Evolutionary conservation across 495 filamentous ascomycete genomes (phyloP), one percentile per base, ranked within the genome.

Genomic region (Aspergillus sparsus): DNA sequence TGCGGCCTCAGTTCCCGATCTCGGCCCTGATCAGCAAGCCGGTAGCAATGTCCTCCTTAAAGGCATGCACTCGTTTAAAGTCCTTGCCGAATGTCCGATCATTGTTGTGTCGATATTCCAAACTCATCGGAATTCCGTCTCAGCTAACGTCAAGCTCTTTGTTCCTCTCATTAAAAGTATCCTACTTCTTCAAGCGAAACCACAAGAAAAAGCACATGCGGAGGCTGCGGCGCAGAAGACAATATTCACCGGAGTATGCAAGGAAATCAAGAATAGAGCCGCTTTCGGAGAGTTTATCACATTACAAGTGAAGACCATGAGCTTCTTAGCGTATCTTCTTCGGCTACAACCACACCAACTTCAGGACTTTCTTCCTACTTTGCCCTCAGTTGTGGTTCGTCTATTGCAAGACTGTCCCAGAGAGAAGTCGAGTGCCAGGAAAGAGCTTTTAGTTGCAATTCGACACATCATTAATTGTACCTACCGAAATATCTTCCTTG

Each of bases 381-480:
- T 99, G 11, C 95, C 95, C 3, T 88, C 89, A 33, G 94, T 98
- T 36, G 91, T 97, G 0, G 92, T 99, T 15, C 86, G 95, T 6
- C 77, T 99, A 51, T 76, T 99, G 51, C 89, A 95, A 64, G 95
- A 99, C 64, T 97, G 93, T 55, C 95, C 95, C 0, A 80, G 92
- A 47, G 93, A 97, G 72, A 93, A 96, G 65, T 97, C 93, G 0
- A 87, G 89, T 15, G 91, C 94, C 4, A 81, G 95, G 32, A 99
- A 98, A 73, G 95, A 99, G 74, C 80, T 99, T 15, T 74, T 99
- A 15, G 95, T 99, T 32, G 95, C 94, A 0, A 98, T 98, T 60
- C 85, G 95, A 12, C 95, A 99, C 67, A 98, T 97, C 64, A 97
- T 98, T 74, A 99, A 99, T 72, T 98, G 97, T 77, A 97, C 97